A percentile compares a stretch with the other conserved stretches of the same genome.
These are phyloP conservation scores for Ilex aquifolium DNA, from an alignment of 257 asterid genomes.

Conservation along the genomic window DNA sequence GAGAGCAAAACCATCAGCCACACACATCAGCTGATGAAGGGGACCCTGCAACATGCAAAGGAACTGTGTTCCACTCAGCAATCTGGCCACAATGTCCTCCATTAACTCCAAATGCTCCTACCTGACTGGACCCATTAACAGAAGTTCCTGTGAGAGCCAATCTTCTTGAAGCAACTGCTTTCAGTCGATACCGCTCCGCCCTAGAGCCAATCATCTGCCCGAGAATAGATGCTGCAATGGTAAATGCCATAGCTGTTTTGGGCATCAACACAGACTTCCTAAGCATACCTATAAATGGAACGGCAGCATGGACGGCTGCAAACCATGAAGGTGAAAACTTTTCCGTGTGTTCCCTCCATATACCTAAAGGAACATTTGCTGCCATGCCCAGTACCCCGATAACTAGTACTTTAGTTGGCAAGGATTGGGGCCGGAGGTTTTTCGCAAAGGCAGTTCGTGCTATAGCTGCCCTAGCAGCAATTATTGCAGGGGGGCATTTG, in stretches of 20 bases:
- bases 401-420: conserved; percentile 64
- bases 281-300: conserved; percentile 85
- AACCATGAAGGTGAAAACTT: conserved; percentile 92
- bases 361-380: conserved; percentile 75
- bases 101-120: conserved; percentile 19
- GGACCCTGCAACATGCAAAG: conserved; percentile 17
- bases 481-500: conserved; percentile 73
- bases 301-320: conserved; percentile 89
- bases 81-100: conserved; percentile 26
- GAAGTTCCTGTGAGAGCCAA: conserved; percentile 25
- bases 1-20: conserved; percentile 16
- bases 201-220: conserved; percentile 92
- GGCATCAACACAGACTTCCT: conserved; percentile 90
- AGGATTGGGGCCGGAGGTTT: conserved; percentile 86
- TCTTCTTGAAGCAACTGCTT: conserved; percentile 34
- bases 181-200: conserved; percentile 78
- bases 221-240: conserved; percentile 80
- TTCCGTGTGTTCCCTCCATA: conserved; percentile 90
- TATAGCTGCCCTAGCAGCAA: conserved; percentile 78
- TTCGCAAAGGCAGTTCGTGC: conserved; percentile 76
- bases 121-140: conserved; percentile 10
- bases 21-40: conserved; percentile 18
- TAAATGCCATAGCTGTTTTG: conserved; percentile 85
- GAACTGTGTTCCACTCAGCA: conserved; percentile 29
- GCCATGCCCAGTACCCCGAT: conserved; percentile 85